A percentile compares a stretch with the other conserved stretches of the same genome.
Conservation (phyloP, 257 asterid species). For the Rhazya stricta region DNA sequence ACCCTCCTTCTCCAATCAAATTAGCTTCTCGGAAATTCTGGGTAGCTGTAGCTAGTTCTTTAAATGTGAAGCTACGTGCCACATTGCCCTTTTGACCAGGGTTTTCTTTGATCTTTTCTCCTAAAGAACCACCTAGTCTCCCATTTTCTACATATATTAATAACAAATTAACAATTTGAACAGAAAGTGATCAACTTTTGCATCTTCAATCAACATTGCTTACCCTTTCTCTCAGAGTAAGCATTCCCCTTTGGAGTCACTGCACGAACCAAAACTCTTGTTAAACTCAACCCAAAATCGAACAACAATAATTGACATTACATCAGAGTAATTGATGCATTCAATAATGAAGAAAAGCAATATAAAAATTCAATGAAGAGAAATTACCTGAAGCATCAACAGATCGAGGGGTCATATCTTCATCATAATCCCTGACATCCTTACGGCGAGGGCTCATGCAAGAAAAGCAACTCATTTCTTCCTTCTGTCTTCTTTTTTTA, state of each 20-base stretch:
- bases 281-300: slow-evolving; percentile 12
- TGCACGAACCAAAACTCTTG: slow-evolving; percentile 20
- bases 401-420: slow-evolving; percentile 42
- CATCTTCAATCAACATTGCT: slow-evolving; percentile 10
- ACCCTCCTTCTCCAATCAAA: slow-evolving; percentile 88
- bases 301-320: slow-evolving; percentile 8
- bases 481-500: neutral
- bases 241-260: slow-evolving; percentile 37
- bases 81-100: slow-evolving; percentile 32
- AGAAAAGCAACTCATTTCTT: slow-evolving; percentile 68
- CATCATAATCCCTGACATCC: slow-evolving; percentile 56
- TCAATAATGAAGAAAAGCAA: neutral
- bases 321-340: slow-evolving; percentile 4
- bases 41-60: slow-evolving; percentile 71
- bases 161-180: slow-evolving; percentile 6
- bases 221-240: slow-evolving; percentile 32
- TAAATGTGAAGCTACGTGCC: slow-evolving; percentile 71
- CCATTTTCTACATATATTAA: slow-evolving; percentile 27
- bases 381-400: slow-evolving; percentile 43
- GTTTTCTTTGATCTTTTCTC: slow-evolving; percentile 34
- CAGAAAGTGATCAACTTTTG: slow-evolving; percentile 4
- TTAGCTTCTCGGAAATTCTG: slow-evolving; percentile 64
- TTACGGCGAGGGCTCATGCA: slow-evolving; percentile 53
- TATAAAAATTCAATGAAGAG: neutral
- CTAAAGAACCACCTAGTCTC: slow-evolving; percentile 34